These are phyloP conservation scores for Phytophthora hybrid DNA, from an alignment of 352 stramenopile species.

Conservation along the genomic window DNA sequence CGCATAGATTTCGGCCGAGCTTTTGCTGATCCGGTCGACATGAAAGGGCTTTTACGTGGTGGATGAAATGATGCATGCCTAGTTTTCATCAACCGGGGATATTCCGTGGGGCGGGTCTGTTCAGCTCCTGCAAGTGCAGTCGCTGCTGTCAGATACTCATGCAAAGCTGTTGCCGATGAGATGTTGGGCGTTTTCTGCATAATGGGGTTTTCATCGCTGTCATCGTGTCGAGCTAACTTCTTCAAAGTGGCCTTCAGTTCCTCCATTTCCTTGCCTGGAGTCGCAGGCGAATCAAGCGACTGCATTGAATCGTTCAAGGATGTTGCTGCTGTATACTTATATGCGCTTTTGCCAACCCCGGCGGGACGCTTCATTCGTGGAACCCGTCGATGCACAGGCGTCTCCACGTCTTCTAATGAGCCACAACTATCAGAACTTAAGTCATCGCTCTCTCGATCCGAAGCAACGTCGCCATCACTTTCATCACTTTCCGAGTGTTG, in stretches of 20 bases:
- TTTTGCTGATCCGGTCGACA: conserved; percentile 10
- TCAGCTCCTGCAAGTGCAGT: conserved; percentile 25
- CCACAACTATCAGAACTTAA: conserved; percentile 15
- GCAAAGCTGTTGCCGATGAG: conserved; percentile 22
- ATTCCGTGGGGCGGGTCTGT: conserved; percentile 38
- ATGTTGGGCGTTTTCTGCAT: conserved; percentile 15
- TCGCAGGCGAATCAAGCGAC: conserved; percentile 41
- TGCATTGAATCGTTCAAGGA: conserved; percentile 25
- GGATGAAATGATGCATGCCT: conserved; percentile 39
- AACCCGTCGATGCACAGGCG: conserved; percentile 7
- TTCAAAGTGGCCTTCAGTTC: conserved; percentile 78
- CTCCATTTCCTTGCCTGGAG: conserved; percentile 66
- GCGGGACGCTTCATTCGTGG: conserved; percentile 4
- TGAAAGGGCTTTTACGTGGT: conserved; percentile 16
- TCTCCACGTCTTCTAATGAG: conserved; percentile 15
- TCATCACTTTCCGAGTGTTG: conserved; percentile 24
- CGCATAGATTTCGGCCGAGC: conserved; percentile 32
- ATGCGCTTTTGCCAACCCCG: conserved; percentile 1
- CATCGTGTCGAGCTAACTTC: conserved; percentile 58
- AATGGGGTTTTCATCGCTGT: conserved; percentile 14
- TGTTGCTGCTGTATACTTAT: not conserved
- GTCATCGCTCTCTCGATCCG: conserved; percentile 8
- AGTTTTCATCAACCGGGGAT: conserved; percentile 18
- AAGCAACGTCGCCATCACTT: conserved; percentile 21
- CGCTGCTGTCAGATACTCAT: conserved; percentile 44